Evolutionary conservation across 495 filamentous ascomycete genomes (phyloP).

Genomic region (Pyronema omphalodes): DNA sequence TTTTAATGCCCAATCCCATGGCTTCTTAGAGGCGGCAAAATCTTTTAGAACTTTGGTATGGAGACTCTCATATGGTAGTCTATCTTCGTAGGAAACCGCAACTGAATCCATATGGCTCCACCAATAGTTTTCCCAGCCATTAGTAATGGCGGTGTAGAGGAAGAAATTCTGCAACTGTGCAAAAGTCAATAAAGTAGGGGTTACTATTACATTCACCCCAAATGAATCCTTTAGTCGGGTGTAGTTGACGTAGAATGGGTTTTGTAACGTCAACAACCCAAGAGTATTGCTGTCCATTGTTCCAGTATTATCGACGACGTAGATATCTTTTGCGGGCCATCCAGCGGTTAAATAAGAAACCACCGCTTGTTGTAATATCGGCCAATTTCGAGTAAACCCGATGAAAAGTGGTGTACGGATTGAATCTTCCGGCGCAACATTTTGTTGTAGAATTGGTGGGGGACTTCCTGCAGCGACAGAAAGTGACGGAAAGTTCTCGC

Average conservation of each 20-base stretch:
- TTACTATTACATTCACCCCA: constrained; percentile 38
- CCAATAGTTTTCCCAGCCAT: constrained; percentile 37
- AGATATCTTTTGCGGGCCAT: constrained; percentile 43
- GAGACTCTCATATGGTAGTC: not conserved
- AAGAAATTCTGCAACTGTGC: constrained; percentile 48
- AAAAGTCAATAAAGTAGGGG: constrained; percentile 41
- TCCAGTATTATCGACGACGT: constrained; percentile 46
- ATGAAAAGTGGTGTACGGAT: constrained; percentile 36
- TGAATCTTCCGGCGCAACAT: not conserved
- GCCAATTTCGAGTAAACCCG: constrained; percentile 42
- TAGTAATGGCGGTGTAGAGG: constrained; percentile 30
- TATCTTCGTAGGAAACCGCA: constrained; percentile 28
- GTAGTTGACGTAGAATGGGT: constrained; percentile 46
- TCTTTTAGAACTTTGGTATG: not conserved
- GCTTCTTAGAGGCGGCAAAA: not conserved
- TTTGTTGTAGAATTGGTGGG: too few relatives aligned
- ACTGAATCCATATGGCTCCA: constrained; percentile 43
- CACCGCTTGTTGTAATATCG: constrained; percentile 39
- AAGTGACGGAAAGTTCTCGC: too few relatives aligned
- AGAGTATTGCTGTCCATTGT: constrained; percentile 36
- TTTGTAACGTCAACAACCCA: constrained; percentile 36
- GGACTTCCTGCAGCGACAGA: too few relatives aligned
- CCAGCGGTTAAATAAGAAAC: constrained; percentile 42
- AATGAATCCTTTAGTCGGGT: constrained; percentile 29
- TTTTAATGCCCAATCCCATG: constrained; percentile 29